phyloP scores from a whole-genome alignment of 2,329 filamentous ascomycete species.

The Penicillium thymicola region DNA sequence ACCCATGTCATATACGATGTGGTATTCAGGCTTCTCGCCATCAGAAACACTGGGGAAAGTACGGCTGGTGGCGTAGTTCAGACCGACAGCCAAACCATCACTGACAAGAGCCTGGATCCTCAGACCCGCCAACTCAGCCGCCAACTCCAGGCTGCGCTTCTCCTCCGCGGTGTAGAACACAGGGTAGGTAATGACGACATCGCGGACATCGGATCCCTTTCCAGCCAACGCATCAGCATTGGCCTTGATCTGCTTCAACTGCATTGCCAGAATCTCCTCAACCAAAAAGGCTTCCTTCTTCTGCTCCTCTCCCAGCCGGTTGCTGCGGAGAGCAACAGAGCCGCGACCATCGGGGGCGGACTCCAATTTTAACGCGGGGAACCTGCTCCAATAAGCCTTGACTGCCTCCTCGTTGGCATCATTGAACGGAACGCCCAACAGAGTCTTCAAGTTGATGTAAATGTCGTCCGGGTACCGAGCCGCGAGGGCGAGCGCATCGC shows the following conservation, averaged over 20 bases:
- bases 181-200: conserved; percentile 84
- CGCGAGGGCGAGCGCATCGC: conserved; percentile 82
- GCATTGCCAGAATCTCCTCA: conserved; percentile 94
- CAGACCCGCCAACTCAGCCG: conserved; percentile 82
- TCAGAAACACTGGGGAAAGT: conserved; percentile 82
- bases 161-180: conserved; percentile 88
- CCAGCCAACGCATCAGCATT: conserved; percentile 85
- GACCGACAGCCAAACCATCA: conserved; percentile 84
- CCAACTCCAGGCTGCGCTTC: conserved; percentile 77
- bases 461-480: conserved; percentile 89
- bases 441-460: conserved; percentile 87
- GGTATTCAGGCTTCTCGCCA: conserved; percentile 81
- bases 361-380: conserved; percentile 73
- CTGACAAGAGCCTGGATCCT: conserved; percentile 81
- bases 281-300: conserved; percentile 65
- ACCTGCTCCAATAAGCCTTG: conserved; percentile 67
- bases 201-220: conserved; percentile 68
- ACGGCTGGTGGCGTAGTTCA: conserved; percentile 91
- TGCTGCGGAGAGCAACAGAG: conserved; percentile 80
- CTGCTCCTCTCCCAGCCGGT: conserved; percentile 62
- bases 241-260: conserved; percentile 83
- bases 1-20: conserved; percentile 97
- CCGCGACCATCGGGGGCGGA: conserved; percentile 51
- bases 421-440: conserved; percentile 69
- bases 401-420: conserved; percentile 50